A percentile compares a stretch with the other conserved stretches of the same genome.
Conservation (phyloP, 805 yeast species). For the Candida wancherniae region DNA sequence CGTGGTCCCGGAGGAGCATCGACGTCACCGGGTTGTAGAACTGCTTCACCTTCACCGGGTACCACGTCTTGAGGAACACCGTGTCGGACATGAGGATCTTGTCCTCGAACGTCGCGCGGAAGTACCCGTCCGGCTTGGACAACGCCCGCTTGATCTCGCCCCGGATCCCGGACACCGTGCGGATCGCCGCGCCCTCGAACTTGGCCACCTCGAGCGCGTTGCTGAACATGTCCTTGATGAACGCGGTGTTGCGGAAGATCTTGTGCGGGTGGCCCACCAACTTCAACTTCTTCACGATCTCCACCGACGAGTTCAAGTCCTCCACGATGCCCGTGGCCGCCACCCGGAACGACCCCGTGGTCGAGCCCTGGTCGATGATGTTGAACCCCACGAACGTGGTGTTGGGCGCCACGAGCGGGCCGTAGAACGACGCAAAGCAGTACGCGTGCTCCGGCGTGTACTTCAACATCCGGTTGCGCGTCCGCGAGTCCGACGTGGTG, state of each 20-base stretch:
- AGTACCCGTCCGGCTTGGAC: constrained; percentile 91
- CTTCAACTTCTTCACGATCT: constrained; percentile 92
- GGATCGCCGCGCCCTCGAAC: constrained; percentile 95
- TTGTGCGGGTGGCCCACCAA: constrained; percentile 93
- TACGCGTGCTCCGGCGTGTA: constrained; percentile 98
- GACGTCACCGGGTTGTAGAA: constrained; percentile 97
- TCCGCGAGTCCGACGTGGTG: constrained; percentile 95
- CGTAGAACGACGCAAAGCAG: constrained; percentile 93
- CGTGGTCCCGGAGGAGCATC: constrained; percentile 66
- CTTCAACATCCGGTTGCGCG: constrained; percentile 95
- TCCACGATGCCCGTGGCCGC: constrained; percentile 96
- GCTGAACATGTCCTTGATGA: constrained; percentile 93
- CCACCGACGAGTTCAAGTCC: constrained; percentile 84
- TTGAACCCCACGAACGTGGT: constrained; percentile 97
- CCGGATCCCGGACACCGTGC: constrained; percentile 94
- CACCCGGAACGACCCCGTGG: constrained; percentile 87
- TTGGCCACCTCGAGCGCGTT: constrained; percentile 92
- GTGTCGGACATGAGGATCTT: constrained; percentile 88
- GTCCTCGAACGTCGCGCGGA: constrained; percentile 95
- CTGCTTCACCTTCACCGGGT: constrained; percentile 84
- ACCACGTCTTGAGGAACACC: constrained; percentile 91
- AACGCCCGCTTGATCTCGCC: constrained; percentile 97
- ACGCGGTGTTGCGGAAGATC: constrained; percentile 93
- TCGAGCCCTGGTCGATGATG: constrained; percentile 73
- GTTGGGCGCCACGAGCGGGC: constrained; percentile 95